Base-by-base conservation (phyloP, 805 yeast species). In the Candida ovalis region DNA sequence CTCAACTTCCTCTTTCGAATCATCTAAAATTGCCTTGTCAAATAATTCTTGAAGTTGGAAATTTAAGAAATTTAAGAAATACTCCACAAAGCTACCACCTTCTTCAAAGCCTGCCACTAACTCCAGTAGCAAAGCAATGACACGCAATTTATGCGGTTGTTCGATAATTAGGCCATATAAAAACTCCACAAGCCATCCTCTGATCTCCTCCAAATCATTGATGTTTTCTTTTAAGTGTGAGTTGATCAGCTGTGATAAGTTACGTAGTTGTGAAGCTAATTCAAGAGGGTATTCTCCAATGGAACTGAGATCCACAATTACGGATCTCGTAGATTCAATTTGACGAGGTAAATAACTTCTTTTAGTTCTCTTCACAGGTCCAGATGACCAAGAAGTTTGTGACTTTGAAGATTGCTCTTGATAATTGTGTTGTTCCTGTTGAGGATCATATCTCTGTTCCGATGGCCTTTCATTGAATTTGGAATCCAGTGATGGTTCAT, bases 121-220 rank as follows among this genome's bases (percentile, higher is more conserved):
- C 58, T 84, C 76, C 4, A 90, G 69, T 54, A 89, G 72, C 8
- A 83, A 80, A 24, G 89, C 77, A 48, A 92, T 66, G n/a, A 83
- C 77, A 13, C 84, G 80, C 50, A 85, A 78, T 63, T 91, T 94
- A 53, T 91, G 96, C 0, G 99, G 98, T 66, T 92, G 97, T 66
- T 94, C 98, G 25, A 78, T 68, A 10, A 85, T 74, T 40, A 87
- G 77, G 2, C 96, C 88, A 46, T 77, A 76, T 23, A 90, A 61
- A 2, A 88, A 86, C 43, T 76, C 73, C 50, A 88, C 67, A 19
- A 88, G 69, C 3, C 84, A 79, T 30, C 68, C 69, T 50, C 88
- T 73, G 52, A 84, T 78, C 54, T 74, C 71, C 46, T 74, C 62
- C 55, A 69, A 28, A 53, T 55, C 52, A 50, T 57, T 50, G 38